Evolutionary conservation across 306 rosid species (phyloP).

Genomic region (Trichosanthes cucumerina): DNA sequence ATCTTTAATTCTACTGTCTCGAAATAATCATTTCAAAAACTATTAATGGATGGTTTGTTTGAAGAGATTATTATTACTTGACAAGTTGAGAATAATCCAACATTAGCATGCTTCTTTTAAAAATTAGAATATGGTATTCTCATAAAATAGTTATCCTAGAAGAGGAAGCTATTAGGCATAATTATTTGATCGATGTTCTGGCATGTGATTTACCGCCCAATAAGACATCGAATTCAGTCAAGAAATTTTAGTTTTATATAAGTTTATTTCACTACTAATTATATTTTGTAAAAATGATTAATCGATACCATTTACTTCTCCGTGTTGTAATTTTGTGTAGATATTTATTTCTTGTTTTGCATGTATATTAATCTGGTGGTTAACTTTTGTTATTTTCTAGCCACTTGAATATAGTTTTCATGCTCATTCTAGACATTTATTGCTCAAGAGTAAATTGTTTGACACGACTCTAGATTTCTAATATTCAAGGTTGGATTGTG

Average conservation of each 20-base stretch:
- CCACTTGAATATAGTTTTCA: conserved; percentile 1
- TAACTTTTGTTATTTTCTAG: background rate
- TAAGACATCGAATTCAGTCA: background rate
- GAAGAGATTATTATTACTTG: background rate
- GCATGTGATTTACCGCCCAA: background rate
- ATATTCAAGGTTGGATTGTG: conserved; percentile 50
- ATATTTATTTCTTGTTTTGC: background rate
- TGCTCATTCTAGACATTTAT: conserved; percentile 62
- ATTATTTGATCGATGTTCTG: background rate
- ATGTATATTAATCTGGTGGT: background rate
- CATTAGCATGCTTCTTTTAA: background rate
- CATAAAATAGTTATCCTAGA: background rate
- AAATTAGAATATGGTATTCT: background rate
- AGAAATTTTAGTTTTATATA: background rate
- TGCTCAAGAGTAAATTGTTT: conserved; percentile 78
- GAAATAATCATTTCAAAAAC: background rate
- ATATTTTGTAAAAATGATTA: conserved; percentile 2
- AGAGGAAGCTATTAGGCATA: background rate
- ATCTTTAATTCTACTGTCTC: background rate
- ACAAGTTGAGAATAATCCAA: background rate
- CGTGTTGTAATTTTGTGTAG: background rate
- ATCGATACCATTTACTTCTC: background rate
- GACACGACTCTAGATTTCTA: conserved; percentile 65
- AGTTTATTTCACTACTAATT: background rate
- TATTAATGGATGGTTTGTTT: background rate